phyloP scores from a whole-genome alignment of 2,329 filamentous ascomycete species.

The Penicillium sp. region DNA sequence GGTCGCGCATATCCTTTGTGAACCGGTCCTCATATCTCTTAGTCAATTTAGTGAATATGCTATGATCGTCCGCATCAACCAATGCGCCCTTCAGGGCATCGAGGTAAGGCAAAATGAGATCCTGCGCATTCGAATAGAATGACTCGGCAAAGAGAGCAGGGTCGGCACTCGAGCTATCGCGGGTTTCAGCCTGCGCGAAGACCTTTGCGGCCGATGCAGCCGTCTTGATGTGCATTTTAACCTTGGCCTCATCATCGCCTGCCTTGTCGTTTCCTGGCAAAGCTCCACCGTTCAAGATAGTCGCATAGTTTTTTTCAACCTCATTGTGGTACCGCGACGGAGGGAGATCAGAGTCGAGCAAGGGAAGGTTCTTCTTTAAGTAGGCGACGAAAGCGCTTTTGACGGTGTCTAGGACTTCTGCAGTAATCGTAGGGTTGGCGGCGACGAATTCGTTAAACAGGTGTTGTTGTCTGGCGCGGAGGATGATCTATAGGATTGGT shows the following conservation, averaged over 20 bases:
- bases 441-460: conserved; percentile 69
- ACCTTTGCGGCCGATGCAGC: conserved; percentile 55
- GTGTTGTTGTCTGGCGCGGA: conserved; percentile 72
- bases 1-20: conserved; percentile 77
- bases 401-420: conserved; percentile 51
- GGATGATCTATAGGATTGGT: conserved; percentile 54
- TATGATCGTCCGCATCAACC: conserved; percentile 61
- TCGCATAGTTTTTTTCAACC: conserved; percentile 53
- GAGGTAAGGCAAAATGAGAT: conserved; percentile 78
- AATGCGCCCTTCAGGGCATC: conserved; percentile 62
- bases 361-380: conserved; percentile 66
- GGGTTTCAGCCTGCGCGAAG: conserved; percentile 40
- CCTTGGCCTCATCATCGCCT: conserved; percentile 78
- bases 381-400: conserved; percentile 57
- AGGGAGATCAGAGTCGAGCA: conserved; percentile 47
- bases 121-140: conserved; percentile 61
- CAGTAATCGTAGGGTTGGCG: conserved; percentile 46
- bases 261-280: conserved; percentile 56
- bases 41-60: conserved; percentile 85
- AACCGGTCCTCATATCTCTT: conserved; percentile 85
- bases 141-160: conserved; percentile 36
- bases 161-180: conserved; percentile 22
- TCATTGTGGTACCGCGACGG: conserved; percentile 51
- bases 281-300: conserved; percentile 56
- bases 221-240: conserved; percentile 82